Evolutionary conservation across 2,329 filamentous ascomycete species (phyloP).

Genomic region (Hymenotorrendiella dingleyae): DNA sequence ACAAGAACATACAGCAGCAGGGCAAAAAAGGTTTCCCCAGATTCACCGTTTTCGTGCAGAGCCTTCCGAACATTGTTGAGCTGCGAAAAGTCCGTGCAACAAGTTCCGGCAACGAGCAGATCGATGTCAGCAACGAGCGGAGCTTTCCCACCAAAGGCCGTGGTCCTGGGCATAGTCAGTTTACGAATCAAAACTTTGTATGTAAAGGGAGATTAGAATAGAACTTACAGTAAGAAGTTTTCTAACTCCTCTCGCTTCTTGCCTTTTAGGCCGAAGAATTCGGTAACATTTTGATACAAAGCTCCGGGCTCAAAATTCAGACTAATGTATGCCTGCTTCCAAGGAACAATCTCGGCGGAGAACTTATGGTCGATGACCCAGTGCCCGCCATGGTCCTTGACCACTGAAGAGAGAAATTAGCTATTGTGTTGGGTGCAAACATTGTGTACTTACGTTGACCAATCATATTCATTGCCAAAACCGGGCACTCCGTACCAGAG

Average conservation of each 20-base stretch:
- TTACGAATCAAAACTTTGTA: conserved; percentile 7
- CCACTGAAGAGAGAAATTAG: not conserved
- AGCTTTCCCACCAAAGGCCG: conserved; percentile 57
- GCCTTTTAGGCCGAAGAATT: conserved; percentile 40
- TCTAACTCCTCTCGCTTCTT: conserved; percentile 12
- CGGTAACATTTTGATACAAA: conserved; percentile 54
- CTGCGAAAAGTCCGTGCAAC: conserved; percentile 68
- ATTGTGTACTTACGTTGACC: conserved; percentile 39
- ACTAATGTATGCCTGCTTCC: conserved; percentile 59
- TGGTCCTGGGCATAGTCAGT: conserved; percentile 42
- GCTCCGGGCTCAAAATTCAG: conserved; percentile 48
- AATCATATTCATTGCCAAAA: conserved; percentile 59
- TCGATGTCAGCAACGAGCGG: conserved; percentile 53
- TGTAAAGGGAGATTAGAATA: too few species aligned
- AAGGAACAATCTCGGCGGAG: conserved; percentile 57
- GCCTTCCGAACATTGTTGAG: conserved; percentile 54
- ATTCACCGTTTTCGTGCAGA: conserved; percentile 53
- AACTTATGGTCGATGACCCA: conserved; percentile 46
- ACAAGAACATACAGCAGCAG: conserved; percentile 51
- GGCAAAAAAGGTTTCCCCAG: conserved; percentile 57
- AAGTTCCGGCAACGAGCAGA: conserved; percentile 65
- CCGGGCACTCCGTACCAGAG: conserved; percentile 70
- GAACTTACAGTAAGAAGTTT: conserved; percentile 38
- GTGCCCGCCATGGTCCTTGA: not conserved
- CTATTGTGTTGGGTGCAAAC: too few species aligned